Evolutionary conservation across 1,139 yeast species (phyloP).

Genomic region (Pichia sp.): DNA sequence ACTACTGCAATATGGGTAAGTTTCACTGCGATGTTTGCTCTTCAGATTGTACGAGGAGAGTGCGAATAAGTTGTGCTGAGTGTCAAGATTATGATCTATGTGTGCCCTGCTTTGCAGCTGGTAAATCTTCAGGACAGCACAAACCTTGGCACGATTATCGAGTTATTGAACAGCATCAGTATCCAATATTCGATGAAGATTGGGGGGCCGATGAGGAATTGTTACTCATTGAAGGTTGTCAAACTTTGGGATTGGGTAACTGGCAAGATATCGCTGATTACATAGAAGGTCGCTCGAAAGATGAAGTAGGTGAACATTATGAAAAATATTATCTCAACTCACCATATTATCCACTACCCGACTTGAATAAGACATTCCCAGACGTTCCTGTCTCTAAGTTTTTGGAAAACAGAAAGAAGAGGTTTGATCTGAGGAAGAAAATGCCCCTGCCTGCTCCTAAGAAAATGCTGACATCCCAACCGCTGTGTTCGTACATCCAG

Average conservation of each 20-base stretch:
- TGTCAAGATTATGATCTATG: slow-evolving; percentile 93
- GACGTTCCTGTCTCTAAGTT: slow-evolving; percentile 62
- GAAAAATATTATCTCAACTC: slow-evolving; percentile 61
- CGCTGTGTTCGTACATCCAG: slow-evolving; percentile 93
- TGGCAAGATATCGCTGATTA: slow-evolving; percentile 98
- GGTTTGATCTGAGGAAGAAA: slow-evolving; percentile 66
- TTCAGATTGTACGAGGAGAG: slow-evolving; percentile 87
- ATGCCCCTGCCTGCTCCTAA: slow-evolving; percentile 67
- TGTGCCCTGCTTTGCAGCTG: slow-evolving; percentile 92
- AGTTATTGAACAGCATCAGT: slow-evolving; percentile 89
- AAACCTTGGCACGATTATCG: slow-evolving; percentile 92
- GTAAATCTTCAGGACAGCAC: slow-evolving; percentile 73
- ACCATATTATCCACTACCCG: slow-evolving; percentile 72
- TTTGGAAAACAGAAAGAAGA: slow-evolving; percentile 54
- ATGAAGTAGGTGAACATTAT: slow-evolving; percentile 85
- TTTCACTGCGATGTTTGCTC: slow-evolving; percentile 96
- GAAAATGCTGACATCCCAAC: slow-evolving; percentile 87
- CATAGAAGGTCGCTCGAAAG: slow-evolving; percentile 86
- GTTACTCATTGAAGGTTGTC: slow-evolving; percentile 80
- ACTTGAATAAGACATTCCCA: slow-evolving; percentile 62
- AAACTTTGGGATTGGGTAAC: slow-evolving; percentile 85
- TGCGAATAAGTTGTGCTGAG: slow-evolving; percentile 83
- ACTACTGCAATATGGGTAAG: slow-evolving; percentile 31
- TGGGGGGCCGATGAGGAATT: slow-evolving; percentile 99
- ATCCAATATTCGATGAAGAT: slow-evolving; percentile 80